phyloP scores from a whole-genome alignment of 805 yeast species.

The Huiozyma sinensis region DNA sequence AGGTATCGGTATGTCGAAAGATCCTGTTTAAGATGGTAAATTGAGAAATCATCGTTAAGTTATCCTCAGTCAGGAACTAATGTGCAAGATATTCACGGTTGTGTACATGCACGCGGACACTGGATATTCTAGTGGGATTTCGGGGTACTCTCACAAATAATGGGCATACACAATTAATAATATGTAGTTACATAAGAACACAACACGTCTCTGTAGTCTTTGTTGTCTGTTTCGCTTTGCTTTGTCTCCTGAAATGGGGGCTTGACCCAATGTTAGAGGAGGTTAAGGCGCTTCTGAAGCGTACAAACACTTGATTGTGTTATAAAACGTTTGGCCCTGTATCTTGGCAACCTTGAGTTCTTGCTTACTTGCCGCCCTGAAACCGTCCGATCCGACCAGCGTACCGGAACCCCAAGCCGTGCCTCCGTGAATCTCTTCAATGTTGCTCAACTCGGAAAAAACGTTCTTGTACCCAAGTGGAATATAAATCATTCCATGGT shows the following conservation, averaged over 20 bases:
- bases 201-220: neutral
- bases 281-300: neutral
- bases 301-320: slow-evolving; percentile 30
- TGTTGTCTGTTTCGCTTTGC: no score
- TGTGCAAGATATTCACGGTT: no score
- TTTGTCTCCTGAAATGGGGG: no score
- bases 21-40: no score
- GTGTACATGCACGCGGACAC: no score
- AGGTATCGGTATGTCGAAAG: no score
- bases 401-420: slow-evolving; percentile 86
- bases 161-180: no score
- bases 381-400: slow-evolving; percentile 65
- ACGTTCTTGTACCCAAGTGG: slow-evolving; percentile 64
- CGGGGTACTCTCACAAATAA: no score
- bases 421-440: slow-evolving; percentile 68
- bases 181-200: neutral
- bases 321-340: slow-evolving; percentile 61
- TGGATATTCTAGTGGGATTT: no score
- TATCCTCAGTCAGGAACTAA: no score
- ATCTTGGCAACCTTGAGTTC: slow-evolving; percentile 53
- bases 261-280: no score
- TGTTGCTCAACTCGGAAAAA: slow-evolving; percentile 43
- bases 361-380: slow-evolving; percentile 52
- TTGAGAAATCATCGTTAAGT: no score
- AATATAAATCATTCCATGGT: slow-evolving; percentile 68